Conservation (phyloP, 2,329 filamentous ascomycete species). For the Tolypocladium capitatum region DNA sequence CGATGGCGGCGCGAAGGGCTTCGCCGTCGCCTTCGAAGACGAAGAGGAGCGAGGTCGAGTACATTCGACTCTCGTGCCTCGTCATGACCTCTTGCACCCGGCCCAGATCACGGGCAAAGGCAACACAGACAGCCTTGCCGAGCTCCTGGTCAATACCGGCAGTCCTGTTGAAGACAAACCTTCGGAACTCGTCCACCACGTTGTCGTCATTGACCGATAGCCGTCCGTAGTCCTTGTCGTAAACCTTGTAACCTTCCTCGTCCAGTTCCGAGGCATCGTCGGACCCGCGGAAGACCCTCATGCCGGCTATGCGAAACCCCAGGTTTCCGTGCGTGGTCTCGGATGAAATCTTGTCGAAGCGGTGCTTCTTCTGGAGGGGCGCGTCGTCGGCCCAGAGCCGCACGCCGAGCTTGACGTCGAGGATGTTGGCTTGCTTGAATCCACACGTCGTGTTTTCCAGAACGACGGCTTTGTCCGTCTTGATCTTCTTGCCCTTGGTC, state of each 20-base stretch:
- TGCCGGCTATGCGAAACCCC: slow-evolving; percentile 52
- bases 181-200: slow-evolving; percentile 38
- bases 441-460: slow-evolving; percentile 73
- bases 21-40: slow-evolving; percentile 51
- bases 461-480: slow-evolving; percentile 69
- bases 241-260: slow-evolving; percentile 42
- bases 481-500: slow-evolving; percentile 45
- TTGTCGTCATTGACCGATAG: slow-evolving; percentile 38
- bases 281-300: slow-evolving; percentile 48
- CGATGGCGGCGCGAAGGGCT: slow-evolving; percentile 36
- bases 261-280: slow-evolving; percentile 37
- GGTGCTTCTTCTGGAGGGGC: slow-evolving; percentile 41
- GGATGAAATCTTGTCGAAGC: slow-evolving; percentile 45
- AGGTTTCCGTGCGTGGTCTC: slow-evolving; percentile 47
- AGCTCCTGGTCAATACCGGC: slow-evolving; percentile 48
- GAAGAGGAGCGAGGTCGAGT: slow-evolving; percentile 48
- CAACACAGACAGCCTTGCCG: slow-evolving; percentile 39
- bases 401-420: slow-evolving; percentile 84
- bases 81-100: slow-evolving; percentile 40
- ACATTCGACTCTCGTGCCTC: slow-evolving; percentile 48
- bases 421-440: slow-evolving; percentile 73
- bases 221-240: slow-evolving; percentile 51
- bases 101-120: slow-evolving; percentile 39
- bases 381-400: slow-evolving; percentile 74
- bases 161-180: slow-evolving; percentile 43